A percentile compares a stretch with the other conserved stretches of the same genome.
Evolutionary conservation across 176 grass and related monocot genomes (phyloP).

Genomic region (Avena insularis): DNA sequence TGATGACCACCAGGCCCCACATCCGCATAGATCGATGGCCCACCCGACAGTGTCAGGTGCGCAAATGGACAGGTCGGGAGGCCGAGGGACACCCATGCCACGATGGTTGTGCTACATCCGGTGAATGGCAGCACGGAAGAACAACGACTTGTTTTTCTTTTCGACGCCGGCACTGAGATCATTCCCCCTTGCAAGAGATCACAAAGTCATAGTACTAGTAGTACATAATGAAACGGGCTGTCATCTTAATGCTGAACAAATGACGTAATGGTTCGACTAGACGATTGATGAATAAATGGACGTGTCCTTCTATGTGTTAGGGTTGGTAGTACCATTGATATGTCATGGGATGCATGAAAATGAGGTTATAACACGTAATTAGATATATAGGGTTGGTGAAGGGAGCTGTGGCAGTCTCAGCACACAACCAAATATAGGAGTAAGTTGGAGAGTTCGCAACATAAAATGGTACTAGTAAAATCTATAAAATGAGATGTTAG

Average conservation of each 20-base stretch:
- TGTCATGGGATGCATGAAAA: neutral
- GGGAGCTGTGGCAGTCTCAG: neutral
- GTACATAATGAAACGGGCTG: neutral
- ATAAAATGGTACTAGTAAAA: neutral
- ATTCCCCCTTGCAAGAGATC: too few relatives aligned
- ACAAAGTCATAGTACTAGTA: too few relatives aligned
- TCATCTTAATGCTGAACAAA: neutral
- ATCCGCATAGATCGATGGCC: neutral
- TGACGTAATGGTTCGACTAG: neutral
- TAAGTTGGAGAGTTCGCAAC: neutral
- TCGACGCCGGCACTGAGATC: neutral
- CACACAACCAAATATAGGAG: neutral
- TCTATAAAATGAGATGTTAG: neutral
- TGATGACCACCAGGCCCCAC: constrained; percentile 2
- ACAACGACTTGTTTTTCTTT: neutral
- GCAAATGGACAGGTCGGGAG: neutral
- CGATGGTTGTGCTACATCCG: neutral
- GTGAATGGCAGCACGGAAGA: neutral
- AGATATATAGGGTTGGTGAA: neutral
- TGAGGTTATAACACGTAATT: neutral
- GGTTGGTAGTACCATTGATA: neutral
- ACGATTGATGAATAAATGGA: neutral
- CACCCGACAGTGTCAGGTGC: neutral
- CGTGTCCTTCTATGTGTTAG: neutral
- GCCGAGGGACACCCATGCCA: neutral